These are phyloP conservation scores for Marasmius fiardii DNA, from an alignment of 1,284 basidiomycete species.

Conservation along the genomic window DNA sequence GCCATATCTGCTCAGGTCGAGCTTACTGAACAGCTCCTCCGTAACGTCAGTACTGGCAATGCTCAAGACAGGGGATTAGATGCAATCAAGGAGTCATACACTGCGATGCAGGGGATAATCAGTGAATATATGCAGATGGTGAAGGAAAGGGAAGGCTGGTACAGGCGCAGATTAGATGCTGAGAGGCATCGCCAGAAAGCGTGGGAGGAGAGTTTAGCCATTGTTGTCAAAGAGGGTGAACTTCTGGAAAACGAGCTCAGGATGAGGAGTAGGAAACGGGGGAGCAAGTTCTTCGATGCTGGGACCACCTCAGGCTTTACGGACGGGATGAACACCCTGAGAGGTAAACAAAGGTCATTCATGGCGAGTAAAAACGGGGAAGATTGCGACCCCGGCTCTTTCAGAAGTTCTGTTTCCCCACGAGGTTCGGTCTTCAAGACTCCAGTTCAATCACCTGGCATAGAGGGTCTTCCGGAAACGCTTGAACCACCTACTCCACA, in stretches of 20 bases:
- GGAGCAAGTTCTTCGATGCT: constrained; percentile 49
- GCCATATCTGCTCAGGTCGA: constrained; percentile 80
- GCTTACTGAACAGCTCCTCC: constrained; percentile 66
- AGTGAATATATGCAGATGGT: constrained; percentile 74
- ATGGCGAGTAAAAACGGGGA: neutral
- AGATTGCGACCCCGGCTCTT: neutral
- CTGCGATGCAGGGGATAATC: constrained; percentile 56
- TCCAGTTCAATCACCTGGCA: constrained; percentile 1
- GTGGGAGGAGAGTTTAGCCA: constrained; percentile 92
- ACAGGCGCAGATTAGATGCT: constrained; percentile 53
- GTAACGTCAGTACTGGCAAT: constrained; percentile 39
- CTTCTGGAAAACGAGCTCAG: constrained; percentile 80
- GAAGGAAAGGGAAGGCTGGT: constrained; percentile 83
- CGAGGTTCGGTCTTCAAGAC: neutral
- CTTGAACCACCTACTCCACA: neutral
- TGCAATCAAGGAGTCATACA: constrained; percentile 66
- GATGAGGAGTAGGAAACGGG: constrained; percentile 51
- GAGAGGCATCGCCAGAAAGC: constrained; percentile 76
- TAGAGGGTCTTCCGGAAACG: constrained; percentile 4
- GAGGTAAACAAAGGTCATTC: constrained; percentile 25
- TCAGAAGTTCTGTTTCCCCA: neutral
- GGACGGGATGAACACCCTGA: constrained; percentile 15
- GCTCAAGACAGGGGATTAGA: constrained; percentile 41
- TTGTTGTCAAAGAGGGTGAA: constrained; percentile 86
- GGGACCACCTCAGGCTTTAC: constrained; percentile 18